Percentiles rank a stretch among this genome's conserved stretches.
Evolutionary conservation across 2,329 filamentous ascomycete genomes (phyloP).

Genomic region (Fusarium odoratissimum): DNA sequence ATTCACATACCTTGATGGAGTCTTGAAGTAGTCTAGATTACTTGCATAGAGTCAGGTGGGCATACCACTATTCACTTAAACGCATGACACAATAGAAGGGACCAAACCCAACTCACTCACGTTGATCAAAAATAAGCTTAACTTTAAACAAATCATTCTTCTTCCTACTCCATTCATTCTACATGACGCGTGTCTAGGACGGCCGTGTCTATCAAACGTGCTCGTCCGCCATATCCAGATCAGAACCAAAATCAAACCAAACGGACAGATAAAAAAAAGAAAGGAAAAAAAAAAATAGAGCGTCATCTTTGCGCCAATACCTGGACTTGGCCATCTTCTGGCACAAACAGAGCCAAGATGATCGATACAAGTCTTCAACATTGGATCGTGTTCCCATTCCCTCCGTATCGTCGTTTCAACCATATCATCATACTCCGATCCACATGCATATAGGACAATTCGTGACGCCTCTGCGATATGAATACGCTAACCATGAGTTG

Average conservation of each 20-base stretch:
- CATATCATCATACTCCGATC: conserved; percentile 46
- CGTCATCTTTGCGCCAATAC: conserved; percentile 42
- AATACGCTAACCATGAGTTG: conserved; percentile 40
- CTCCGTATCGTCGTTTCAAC: conserved; percentile 37
- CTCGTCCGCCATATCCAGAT: conserved; percentile 37
- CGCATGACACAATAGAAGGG: neutral
- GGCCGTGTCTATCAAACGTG: conserved; percentile 42
- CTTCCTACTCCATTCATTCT: conserved; percentile 43
- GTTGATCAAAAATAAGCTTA: conserved; percentile 2
- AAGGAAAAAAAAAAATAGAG: conserved; percentile 36
- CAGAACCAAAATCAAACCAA: neutral
- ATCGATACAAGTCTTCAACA: conserved; percentile 7
- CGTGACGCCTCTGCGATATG: conserved; percentile 41
- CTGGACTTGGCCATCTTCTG: conserved; percentile 19
- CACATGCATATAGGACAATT: conserved; percentile 45
- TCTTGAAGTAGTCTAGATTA: neutral
- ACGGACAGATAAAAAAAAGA: conserved; percentile 29
- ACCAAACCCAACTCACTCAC: neutral
- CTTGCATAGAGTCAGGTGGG: neutral
- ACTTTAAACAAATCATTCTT: conserved; percentile 26
- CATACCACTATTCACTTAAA: neutral
- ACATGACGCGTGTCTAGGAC: conserved; percentile 41
- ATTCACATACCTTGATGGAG: neutral
- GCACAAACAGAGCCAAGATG: conserved; percentile 4
- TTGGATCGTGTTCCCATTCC: conserved; percentile 42